Percentiles rank a stretch among this genome's conserved stretches.
These are phyloP conservation scores for Metschnikowia cubensis DNA, from an alignment of 805 yeast genomes.

Conservation along the genomic window DNA sequence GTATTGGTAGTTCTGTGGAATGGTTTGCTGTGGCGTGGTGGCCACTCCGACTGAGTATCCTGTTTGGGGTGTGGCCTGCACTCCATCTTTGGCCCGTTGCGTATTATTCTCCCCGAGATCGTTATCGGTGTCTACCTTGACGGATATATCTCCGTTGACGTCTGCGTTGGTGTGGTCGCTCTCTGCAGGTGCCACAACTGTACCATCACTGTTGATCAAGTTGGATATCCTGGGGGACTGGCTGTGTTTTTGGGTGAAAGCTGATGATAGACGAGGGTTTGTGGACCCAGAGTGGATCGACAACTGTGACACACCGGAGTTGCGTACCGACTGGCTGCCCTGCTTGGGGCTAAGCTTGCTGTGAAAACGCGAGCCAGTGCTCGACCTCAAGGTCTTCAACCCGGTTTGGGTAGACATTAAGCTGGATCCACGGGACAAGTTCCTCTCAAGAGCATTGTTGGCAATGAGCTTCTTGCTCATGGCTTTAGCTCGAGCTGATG, in stretches of 20 bases:
- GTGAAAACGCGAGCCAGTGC: conserved; percentile 6
- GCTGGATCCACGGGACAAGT: conserved; percentile 13
- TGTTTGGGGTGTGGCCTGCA: background rate
- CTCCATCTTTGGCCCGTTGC: background rate
- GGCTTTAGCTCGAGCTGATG: conserved; percentile 51
- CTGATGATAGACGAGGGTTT: conserved; percentile 32
- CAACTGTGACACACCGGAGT: conserved; percentile 9
- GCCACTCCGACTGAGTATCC: conserved; percentile 5
- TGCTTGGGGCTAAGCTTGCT: conserved; percentile 6
- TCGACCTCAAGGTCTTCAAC: conserved; percentile 9
- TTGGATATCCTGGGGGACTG: conserved; percentile 37
- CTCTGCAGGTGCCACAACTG: conserved; percentile 40
- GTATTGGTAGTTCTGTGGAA: conserved; percentile 20
- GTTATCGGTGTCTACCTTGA: background rate
- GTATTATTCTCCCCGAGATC: background rate
- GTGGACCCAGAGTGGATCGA: conserved; percentile 15
- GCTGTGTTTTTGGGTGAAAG: conserved; percentile 32
- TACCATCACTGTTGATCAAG: conserved; percentile 44
- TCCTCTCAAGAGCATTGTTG: conserved; percentile 6
- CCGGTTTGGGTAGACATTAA: conserved; percentile 12
- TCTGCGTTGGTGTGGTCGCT: conserved; percentile 15
- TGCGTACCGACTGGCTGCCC: conserved; percentile 1
- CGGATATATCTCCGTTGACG: conserved; percentile 10
- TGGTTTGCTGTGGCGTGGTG: conserved; percentile 16
- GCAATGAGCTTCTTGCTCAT: conserved; percentile 23